These are phyloP conservation scores for Colletotrichum incanum DNA, from an alignment of 2,329 filamentous ascomycete genomes.

Conservation along the genomic window DNA sequence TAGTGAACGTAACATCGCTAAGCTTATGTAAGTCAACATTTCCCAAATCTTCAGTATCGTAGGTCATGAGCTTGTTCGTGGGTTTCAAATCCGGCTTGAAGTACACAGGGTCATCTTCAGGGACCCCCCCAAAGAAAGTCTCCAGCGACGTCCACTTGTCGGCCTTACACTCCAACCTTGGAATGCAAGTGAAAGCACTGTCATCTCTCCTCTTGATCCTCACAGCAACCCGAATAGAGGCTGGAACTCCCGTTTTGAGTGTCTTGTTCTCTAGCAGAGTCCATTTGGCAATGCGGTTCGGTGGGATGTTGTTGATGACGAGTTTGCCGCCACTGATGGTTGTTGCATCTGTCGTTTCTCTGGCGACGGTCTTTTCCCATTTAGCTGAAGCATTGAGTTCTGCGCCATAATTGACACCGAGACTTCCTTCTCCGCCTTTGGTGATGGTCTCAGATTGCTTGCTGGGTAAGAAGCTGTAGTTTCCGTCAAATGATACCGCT, in stretches of 20 bases:
- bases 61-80: slow-evolving; percentile 43
- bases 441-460: slow-evolving; percentile 38
- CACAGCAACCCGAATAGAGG: slow-evolving; percentile 45
- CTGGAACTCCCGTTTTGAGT: slow-evolving; percentile 45
- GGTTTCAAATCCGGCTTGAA: slow-evolving; percentile 42
- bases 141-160: slow-evolving; percentile 49
- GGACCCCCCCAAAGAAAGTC: slow-evolving; percentile 46
- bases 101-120: slow-evolving; percentile 42
- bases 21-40: slow-evolving; percentile 40
- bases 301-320: neutral
- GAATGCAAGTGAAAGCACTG: slow-evolving; percentile 47
- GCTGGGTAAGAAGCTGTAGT: slow-evolving; percentile 26
- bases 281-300: slow-evolving; percentile 45
- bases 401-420: slow-evolving; percentile 34
- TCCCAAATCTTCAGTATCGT: slow-evolving; percentile 41
- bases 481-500: slow-evolving; percentile 43
- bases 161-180: slow-evolving; percentile 48
- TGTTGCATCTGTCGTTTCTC: slow-evolving; percentile 43
- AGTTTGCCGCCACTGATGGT: slow-evolving; percentile 41
- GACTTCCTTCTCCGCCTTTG: slow-evolving; percentile 24
- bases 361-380: slow-evolving; percentile 45
- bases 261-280: slow-evolving; percentile 48
- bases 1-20: slow-evolving; percentile 34
- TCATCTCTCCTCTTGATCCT: slow-evolving; percentile 47
- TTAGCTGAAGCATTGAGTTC: slow-evolving; percentile 40